Base-by-base conservation (phyloP, 129 eudicot species). In the Flaveria bidentis region DNA sequence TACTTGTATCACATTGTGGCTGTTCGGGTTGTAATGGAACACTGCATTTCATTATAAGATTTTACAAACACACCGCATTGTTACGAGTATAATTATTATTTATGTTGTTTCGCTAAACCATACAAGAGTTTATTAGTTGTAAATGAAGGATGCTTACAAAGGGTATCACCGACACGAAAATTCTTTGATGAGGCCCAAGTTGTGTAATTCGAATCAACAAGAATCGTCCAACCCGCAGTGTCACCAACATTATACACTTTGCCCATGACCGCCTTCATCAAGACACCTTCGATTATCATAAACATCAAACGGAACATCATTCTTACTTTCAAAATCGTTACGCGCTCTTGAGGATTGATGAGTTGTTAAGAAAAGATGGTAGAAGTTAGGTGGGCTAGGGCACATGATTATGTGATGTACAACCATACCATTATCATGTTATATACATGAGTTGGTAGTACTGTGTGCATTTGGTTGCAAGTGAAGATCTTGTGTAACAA, bases 211-310 rank as follows among this genome's bases (percentile, higher is more conserved):
- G 74, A 62, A 51, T 80, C 33, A 25, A 39, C 75, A 23, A 52
- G 81, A 73, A 52, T 78, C 2, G 88, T 78, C 96, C 96, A 89
- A 20, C 95, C 95, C 22, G 53, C 63, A 28, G 89, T 74, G 55
- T 76, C 95, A 10, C 96, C 90, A 26, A 89, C 86, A 16, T 49
- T 87, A 68, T 89, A 83, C 67, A 85, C 85, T 39, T 78, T 78
- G 5, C 84, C 80, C 47, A 61, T 78, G 36, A 68, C 82, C 20
- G 23, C 17, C 52, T 36, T 78, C 70, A 71, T 73, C 63, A 71
- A 44, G 65, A 56, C 75, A 22, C 60, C 64, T 18, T 47, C 49
- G 4, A 76, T 67, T 17, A 64, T 68, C 62, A 67, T 14, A 1
- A 71, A 33, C 73, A 77, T 33, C 66, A 82, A n/a, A 73, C 16